Percentiles rank a stretch among this genome's conserved stretches.
Conservation (phyloP, 352 stramenopile species). For the Albugo laibachii region DNA sequence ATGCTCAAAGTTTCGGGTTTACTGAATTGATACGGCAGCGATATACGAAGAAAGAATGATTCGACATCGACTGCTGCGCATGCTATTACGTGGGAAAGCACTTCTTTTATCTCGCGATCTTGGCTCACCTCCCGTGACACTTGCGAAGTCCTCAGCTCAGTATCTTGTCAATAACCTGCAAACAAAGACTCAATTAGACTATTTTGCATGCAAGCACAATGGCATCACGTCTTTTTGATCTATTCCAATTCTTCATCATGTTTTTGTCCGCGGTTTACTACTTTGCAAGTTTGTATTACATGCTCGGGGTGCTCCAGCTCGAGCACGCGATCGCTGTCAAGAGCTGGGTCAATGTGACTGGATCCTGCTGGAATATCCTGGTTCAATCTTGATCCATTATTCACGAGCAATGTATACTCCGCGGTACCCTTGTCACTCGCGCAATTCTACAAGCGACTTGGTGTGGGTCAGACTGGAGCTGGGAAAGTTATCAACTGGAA, state of each 20-base stretch:
- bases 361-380: slow-evolving; percentile 26
- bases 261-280: slow-evolving; percentile 34
- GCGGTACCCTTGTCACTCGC: too few species aligned
- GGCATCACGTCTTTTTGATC: slow-evolving; percentile 22
- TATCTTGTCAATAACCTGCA: slow-evolving; percentile 19
- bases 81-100: slow-evolving; percentile 15
- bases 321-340: slow-evolving; percentile 11
- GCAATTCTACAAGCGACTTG: too few species aligned
- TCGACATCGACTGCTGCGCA: slow-evolving; percentile 15
- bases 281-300: slow-evolving; percentile 24
- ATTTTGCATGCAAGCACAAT: slow-evolving; percentile 19
- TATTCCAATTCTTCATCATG: slow-evolving; percentile 33
- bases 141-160: slow-evolving; percentile 21
- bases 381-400: slow-evolving; percentile 31
- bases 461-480: too few species aligned
- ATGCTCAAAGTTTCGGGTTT: slow-evolving; percentile 21
- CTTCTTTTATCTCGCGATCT: slow-evolving; percentile 16
- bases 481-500: too few species aligned
- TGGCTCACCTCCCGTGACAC: slow-evolving; percentile 17
- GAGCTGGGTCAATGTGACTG: slow-evolving; percentile 37
- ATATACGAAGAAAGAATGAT: slow-evolving; percentile 10
- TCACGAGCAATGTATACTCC: slow-evolving; percentile 54
- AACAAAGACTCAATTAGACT: slow-evolving; percentile 23
- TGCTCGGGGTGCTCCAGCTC: slow-evolving; percentile 20
- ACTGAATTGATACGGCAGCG: slow-evolving; percentile 14